Evolutionary conservation across 2,329 filamentous ascomycete genomes (phyloP).

Genomic region (Rutstroemia sp.): DNA sequence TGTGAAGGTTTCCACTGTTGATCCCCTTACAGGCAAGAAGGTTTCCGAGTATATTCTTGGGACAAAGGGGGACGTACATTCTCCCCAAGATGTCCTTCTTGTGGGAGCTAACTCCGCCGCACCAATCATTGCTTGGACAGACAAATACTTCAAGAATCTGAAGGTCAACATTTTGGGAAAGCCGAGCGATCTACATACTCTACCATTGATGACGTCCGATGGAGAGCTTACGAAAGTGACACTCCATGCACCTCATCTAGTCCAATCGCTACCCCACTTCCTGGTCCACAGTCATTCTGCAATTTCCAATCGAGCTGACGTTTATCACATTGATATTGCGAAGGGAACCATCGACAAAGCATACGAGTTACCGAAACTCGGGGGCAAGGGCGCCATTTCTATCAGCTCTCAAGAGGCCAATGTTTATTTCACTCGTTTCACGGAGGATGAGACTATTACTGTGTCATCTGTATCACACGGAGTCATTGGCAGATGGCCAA

Average conservation of each 20-base stretch:
- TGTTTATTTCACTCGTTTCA: conserved; percentile 82
- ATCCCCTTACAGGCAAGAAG: conserved; percentile 65
- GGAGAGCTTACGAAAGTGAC: conserved; percentile 46
- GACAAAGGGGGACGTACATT: conserved; percentile 66
- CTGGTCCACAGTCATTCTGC: conserved; percentile 72
- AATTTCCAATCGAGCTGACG: conserved; percentile 69
- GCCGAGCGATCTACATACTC: conserved; percentile 45
- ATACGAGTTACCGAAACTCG: conserved; percentile 68
- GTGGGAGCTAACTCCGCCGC: conserved; percentile 70
- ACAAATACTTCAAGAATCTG: conserved; percentile 52
- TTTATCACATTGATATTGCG: conserved; percentile 75
- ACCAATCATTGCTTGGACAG: conserved; percentile 70
- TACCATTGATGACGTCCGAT: conserved; percentile 42
- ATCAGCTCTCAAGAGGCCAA: conserved; percentile 71
- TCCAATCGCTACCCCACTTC: conserved; percentile 72
- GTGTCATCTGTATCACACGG: conserved; percentile 70
- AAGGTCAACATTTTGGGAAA: conserved; percentile 65
- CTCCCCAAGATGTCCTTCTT: conserved; percentile 58
- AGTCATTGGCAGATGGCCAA: conserved; percentile 67
- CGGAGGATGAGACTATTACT: conserved; percentile 64
- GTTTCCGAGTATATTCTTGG: conserved; percentile 64
- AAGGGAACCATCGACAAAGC: conserved; percentile 63
- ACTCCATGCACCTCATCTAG: conserved; percentile 66
- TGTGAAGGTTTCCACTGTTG: conserved; percentile 68
- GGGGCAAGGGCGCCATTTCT: conserved; percentile 68